Evolutionary conservation across 2,329 filamentous ascomycete species (phyloP).

Genomic region (Metarhizium anisopliae): DNA sequence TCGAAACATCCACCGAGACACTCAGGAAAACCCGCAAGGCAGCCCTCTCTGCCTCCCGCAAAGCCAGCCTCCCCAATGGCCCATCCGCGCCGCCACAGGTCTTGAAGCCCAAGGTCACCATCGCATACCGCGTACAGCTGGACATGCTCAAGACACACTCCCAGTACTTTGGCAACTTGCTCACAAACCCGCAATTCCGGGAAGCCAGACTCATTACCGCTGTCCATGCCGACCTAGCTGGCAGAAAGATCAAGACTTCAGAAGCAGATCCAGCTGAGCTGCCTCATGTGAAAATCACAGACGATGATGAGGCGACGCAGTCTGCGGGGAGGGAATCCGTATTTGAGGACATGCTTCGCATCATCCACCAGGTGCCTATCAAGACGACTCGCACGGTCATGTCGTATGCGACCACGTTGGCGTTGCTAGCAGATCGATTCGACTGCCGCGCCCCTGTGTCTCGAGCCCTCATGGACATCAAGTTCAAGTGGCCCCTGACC

Average conservation of each 20-base stretch:
- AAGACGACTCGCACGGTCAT: constrained; percentile 37
- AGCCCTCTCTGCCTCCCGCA: constrained; percentile 20
- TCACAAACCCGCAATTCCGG: constrained; percentile 53
- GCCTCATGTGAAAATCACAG: constrained; percentile 54
- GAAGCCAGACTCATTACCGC: constrained; percentile 49
- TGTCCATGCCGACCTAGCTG: constrained; percentile 39
- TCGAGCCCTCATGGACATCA: constrained; percentile 39
- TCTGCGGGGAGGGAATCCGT: constrained; percentile 48
- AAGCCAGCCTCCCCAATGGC: constrained; percentile 10
- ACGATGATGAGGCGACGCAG: constrained; percentile 61
- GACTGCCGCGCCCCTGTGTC: constrained; percentile 51
- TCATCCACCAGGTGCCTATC: constrained; percentile 50
- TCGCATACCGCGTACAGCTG: constrained; percentile 52
- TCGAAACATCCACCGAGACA: constrained; percentile 47
- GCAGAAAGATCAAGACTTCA: constrained; percentile 36
- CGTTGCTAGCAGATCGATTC: constrained; percentile 65
- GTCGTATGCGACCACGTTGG: constrained; percentile 56
- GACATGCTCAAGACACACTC: constrained; percentile 50
- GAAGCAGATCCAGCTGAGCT: constrained; percentile 42
- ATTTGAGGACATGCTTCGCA: constrained; percentile 59
- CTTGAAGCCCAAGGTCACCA: constrained; percentile 27
- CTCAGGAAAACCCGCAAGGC: constrained; percentile 37
- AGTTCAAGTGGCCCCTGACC: constrained; percentile 46
- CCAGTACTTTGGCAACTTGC: constrained; percentile 60
- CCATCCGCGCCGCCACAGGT: constrained; percentile 11